Evolutionary conservation across 768 basidiomycete genomes (phyloP), one percentile per base, ranked within the genome.

Genomic region (Lyophyllum semitale): DNA sequence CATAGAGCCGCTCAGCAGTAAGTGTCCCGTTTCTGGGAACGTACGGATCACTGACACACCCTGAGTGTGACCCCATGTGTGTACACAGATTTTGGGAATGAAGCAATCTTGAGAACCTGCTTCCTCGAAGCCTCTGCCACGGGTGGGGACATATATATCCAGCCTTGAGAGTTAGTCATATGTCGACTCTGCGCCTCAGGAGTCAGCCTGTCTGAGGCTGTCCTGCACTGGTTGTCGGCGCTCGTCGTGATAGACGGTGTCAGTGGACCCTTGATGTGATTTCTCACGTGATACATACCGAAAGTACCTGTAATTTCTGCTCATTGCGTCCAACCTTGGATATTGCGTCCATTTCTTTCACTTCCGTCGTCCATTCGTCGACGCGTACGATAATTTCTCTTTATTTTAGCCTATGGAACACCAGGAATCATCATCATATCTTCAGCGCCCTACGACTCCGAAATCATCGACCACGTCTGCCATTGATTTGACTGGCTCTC

Each of bases 11-110:
- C 91, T 94, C 58, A 99, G 84, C 54, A 99, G 70, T 11, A 99
- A 79, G 73, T 99, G 97, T 0, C 94, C 95, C 7, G 91, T 93
- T 54, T 88, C 81, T 20, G 97, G 97, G 76, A 98, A 96, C 35
- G 93, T 78, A 49, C 93, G 89, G 55, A 99, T 87, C 44, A 89
- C 91, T n/a, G 93, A 93, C 3, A 99, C 93, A 25, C 91, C 97
- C 70, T 91, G 89, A 11, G 94, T 98, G 71, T 99, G 97, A 1
- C 97, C 97, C 92, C 94, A 98, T 0, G 97, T 98, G 68, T 98
- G 97, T 54, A 95, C 85, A 72, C 96, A 98, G 9, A 82, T 79
- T 76, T 98, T 98, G 26, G 97, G 97, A 58, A 98, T 88, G 67
- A 96, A 98, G 55, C 88, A 87, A 57, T 98, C 95, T 65, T 94